Evolutionary conservation across 2,329 filamentous ascomycete species (phyloP).

Genomic region (Microthyrium microscopicum): DNA sequence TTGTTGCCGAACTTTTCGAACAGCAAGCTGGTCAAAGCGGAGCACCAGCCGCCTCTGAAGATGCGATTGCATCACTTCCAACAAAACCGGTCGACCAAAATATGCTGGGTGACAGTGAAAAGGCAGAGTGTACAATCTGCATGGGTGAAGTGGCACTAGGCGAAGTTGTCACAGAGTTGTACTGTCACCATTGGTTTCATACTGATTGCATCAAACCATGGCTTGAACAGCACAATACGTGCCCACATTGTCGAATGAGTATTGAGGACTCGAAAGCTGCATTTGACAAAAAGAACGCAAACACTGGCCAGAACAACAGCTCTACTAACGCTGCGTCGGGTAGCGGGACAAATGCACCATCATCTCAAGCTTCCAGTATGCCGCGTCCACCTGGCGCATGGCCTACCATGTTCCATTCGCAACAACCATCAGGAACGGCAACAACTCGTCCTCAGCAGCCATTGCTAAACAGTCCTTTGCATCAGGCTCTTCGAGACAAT

Average conservation of each 20-base stretch:
- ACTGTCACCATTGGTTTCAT: constrained; percentile 92
- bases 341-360: too few species aligned
- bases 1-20: constrained; percentile 81
- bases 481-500: too few species aligned
- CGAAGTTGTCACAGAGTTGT: constrained; percentile 59
- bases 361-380: too few species aligned
- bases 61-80: constrained; percentile 57
- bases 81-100: constrained; percentile 52
- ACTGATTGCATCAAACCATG: constrained; percentile 65
- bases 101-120: constrained; percentile 46
- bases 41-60: constrained; percentile 61
- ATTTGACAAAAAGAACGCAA: too few species aligned
- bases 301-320: too few species aligned
- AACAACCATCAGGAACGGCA: too few species aligned
- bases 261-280: too few species aligned
- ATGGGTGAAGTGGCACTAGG: constrained; percentile 67
- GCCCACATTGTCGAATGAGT: constrained; percentile 57
- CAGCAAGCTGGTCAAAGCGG: constrained; percentile 60
- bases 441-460: too few species aligned
- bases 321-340: too few species aligned
- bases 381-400: too few species aligned
- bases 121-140: constrained; percentile 80
- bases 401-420: too few species aligned
- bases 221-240: constrained; percentile 84
- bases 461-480: too few species aligned